Evolutionary conservation across 192 early-diverging fungal genomes (phyloP).

Genomic region (Geranomyces variabilis): DNA sequence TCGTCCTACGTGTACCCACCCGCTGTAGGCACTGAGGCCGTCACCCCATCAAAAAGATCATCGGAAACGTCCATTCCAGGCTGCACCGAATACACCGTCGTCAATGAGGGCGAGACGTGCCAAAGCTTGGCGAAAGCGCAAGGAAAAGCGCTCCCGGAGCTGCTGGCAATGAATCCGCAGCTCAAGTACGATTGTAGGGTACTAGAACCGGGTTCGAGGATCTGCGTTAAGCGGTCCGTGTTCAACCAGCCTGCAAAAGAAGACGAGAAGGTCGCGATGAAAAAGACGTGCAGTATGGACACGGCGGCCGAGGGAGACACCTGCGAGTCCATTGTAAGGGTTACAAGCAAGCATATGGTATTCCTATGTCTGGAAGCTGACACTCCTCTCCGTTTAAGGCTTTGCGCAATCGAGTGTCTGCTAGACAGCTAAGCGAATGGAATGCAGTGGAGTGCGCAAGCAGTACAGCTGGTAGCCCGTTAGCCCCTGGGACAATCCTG

Average conservation of each 20-base stretch:
- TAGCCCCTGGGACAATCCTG: background rate
- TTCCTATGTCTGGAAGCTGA: background rate
- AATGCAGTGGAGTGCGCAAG: background rate
- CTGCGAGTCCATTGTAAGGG: background rate
- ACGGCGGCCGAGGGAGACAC: background rate
- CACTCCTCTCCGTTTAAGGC: background rate
- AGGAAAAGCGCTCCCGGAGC: background rate
- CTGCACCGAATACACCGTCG: background rate
- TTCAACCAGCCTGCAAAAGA: background rate
- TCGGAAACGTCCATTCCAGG: background rate
- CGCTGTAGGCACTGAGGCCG: background rate
- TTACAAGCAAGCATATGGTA: too few species aligned
- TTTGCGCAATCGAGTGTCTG: background rate
- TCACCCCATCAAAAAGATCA: background rate
- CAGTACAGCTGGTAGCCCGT: too few species aligned
- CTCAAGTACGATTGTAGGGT: background rate
- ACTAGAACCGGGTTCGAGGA: background rate
- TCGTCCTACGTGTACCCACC: background rate
- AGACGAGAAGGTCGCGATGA: background rate
- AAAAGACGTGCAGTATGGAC: background rate
- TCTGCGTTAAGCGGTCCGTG: background rate
- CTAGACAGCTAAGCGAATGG: background rate
- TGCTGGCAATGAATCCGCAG: constrained; percentile 1
- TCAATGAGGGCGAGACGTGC: background rate
- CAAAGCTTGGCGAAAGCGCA: background rate